Evolutionary conservation across 257 asterid genomes (phyloP), one percentile per base, ranked within the genome.

Genomic region (Ophiorrhiza pumila): DNA sequence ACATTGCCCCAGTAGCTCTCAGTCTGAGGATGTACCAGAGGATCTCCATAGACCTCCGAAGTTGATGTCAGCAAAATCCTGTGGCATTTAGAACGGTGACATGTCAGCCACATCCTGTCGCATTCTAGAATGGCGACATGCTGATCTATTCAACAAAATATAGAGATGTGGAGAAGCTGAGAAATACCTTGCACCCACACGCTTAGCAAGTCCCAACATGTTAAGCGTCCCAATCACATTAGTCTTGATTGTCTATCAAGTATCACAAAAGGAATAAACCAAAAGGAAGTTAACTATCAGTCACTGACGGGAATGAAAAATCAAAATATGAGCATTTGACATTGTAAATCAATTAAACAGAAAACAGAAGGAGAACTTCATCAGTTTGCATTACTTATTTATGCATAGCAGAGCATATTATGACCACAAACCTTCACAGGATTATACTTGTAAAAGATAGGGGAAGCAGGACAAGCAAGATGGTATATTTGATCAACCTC

Each of bases 391-490:
- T 59, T 29, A 50, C 47, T 13, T 14, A 56, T 55, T 58, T 45
- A 57, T 35, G 43, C 2, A 31, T 23, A 37, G 58, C 47, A 34
- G 43, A 32, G 11, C 13, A 32, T 34, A 50, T 12, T 23, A 45
- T 27, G 52, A 58, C 39, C 49, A 78, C 89, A 65, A 59, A 79
- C 99, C 99, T 95, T 92, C 61, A 95, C 97, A 56, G 98, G 98
- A 81, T 95, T 95, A 86, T 95, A 87, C 71, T 95, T 92, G 88
- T 95, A 95, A 81, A 95, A 95, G 77, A 95, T 95, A 17, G 98
- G 99, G 73, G 99, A 95, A 69, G 99, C 99, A 11, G 99, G 99
- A 76, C 99, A 95, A 74, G 99, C 99, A 81, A 95, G 98, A 85
- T 95, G 98, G 78, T 95, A 95, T 45, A 95, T 95, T 81, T 79